Evolutionary conservation across 1,284 basidiomycete genomes (phyloP).

Genomic region (Sporisorium iseilematis-ciliati): DNA sequence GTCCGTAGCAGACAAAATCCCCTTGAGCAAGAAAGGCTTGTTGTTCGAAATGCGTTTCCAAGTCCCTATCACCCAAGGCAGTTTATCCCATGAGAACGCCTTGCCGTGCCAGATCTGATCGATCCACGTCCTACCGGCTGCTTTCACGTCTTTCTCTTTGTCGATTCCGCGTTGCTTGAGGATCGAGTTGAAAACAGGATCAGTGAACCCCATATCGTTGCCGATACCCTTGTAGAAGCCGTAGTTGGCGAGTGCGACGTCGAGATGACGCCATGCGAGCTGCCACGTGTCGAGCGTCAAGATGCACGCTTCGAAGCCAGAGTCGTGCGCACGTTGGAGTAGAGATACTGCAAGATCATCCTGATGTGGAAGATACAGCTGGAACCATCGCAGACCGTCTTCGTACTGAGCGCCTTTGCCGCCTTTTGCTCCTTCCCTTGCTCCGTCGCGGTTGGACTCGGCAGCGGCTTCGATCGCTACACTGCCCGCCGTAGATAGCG

Average conservation of each 20-base stretch:
- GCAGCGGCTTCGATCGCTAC: constrained; percentile 81
- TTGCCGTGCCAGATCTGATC: constrained; percentile 76
- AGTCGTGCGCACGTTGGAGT: constrained; percentile 73
- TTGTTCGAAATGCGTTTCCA: constrained; percentile 75
- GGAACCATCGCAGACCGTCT: constrained; percentile 79
- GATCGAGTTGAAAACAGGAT: constrained; percentile 77
- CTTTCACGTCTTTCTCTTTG: constrained; percentile 70
- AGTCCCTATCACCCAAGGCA: constrained; percentile 67
- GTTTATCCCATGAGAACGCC: constrained; percentile 75
- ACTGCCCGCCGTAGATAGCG: constrained; percentile 79
- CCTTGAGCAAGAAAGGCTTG: constrained; percentile 75
- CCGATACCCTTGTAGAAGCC: constrained; percentile 69
- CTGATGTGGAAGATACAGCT: constrained; percentile 79
- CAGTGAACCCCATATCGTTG: constrained; percentile 74
- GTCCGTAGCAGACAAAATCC: constrained; percentile 74
- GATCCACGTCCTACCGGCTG: constrained; percentile 73
- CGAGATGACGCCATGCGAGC: constrained; percentile 75
- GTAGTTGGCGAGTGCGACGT: constrained; percentile 74
- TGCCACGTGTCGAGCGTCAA: constrained; percentile 77
- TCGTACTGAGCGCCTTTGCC: constrained; percentile 62
- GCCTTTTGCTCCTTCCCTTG: constrained; percentile 10
- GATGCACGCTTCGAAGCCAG: constrained; percentile 72
- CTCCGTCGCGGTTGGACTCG: constrained; percentile 74
- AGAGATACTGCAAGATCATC: constrained; percentile 71
- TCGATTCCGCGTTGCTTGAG: constrained; percentile 52